A percentile compares a stretch with the other conserved stretches of the same genome.
Evolutionary conservation across 768 basidiomycete species (phyloP).

Genomic region (Agaricus subrufescens): DNA sequence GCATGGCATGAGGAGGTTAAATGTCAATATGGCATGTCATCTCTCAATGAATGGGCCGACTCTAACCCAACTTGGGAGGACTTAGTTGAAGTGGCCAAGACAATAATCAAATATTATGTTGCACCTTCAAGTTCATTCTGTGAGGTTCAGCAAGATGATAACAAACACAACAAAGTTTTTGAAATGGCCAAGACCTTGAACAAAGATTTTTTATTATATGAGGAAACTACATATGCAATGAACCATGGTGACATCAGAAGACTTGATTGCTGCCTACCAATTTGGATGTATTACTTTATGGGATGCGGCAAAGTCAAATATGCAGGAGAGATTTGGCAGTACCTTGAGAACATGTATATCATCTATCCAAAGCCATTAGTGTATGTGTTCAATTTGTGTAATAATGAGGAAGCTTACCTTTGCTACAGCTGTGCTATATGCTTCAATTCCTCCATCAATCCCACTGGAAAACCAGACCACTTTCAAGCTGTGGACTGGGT

Average conservation of each 20-base stretch:
- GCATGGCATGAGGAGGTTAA: constrained; percentile 13
- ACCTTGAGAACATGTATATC: not conserved
- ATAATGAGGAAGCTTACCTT: not conserved
- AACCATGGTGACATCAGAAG: not conserved
- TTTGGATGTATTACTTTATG: not conserved
- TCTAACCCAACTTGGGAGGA: too few species aligned
- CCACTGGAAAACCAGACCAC: not conserved
- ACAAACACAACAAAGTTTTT: not conserved
- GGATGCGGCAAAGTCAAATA: not conserved
- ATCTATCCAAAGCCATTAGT: not conserved
- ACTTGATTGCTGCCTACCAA: not conserved
- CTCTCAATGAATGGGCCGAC: too few species aligned
- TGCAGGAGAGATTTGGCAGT: not conserved
- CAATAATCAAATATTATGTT: not conserved
- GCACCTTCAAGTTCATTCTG: too few species aligned
- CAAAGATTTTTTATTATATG: not conserved
- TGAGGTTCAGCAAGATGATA: not conserved
- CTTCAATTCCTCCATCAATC: not conserved
- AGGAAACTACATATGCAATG: not conserved
- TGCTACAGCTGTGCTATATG: not conserved
- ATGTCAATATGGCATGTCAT: too few species aligned
- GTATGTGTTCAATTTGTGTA: not conserved
- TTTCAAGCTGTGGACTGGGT: not conserved
- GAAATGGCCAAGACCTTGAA: not conserved
- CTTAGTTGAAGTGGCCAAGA: too few species aligned